Evolutionary conservation across 495 filamentous ascomycete species (phyloP), one percentile per base, ranked within the genome.

Genomic region (Aspergillus nidulans): DNA sequence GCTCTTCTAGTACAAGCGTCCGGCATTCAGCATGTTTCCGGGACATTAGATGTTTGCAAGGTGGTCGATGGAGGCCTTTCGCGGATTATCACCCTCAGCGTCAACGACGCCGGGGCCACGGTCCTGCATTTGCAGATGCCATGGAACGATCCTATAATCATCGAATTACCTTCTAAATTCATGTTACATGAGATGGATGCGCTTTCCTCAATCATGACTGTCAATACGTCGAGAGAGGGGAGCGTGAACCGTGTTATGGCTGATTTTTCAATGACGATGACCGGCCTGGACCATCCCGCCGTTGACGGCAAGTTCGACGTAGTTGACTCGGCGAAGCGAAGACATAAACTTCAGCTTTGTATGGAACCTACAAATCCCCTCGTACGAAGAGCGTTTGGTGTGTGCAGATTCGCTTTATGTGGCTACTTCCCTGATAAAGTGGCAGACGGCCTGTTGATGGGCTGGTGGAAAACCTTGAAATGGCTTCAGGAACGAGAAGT

Each of bases 391-490:
- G 70, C 82, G 3, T 72, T 92, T 7, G 77, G 79, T 16, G 72
- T 79, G 15, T 85, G 85, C 62, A 78, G 79, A 39, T 82, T 85
- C 41, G 79, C 85, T 32, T 66, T 91, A 38, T 81, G 82, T 15
- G 67, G 81, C 16, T 71, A 39, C 36, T 39, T 39, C 12, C 36
- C 72, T 4, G 76, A 77, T 26, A 77, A 81, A 49, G 71, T 71
- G 23, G 83, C 83, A 1, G 87, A 92, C 59, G 81, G 81, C 7
- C 66, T 92, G 5, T 62, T 89, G 39, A 72, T 81, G 1, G 83
- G 79, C 6, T 95, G 89, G 89, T 91, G 87, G 85, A 82, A 88
- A 59, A 77, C 83, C 10, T 81, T 87, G 64, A 81, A 82, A 57
- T 90, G 85, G 84, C 77, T 90, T 28, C 74, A 75, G 32, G 63